phyloP scores from a whole-genome alignment of 1,284 basidiomycete genomes.

The Pascua sp. region DNA sequence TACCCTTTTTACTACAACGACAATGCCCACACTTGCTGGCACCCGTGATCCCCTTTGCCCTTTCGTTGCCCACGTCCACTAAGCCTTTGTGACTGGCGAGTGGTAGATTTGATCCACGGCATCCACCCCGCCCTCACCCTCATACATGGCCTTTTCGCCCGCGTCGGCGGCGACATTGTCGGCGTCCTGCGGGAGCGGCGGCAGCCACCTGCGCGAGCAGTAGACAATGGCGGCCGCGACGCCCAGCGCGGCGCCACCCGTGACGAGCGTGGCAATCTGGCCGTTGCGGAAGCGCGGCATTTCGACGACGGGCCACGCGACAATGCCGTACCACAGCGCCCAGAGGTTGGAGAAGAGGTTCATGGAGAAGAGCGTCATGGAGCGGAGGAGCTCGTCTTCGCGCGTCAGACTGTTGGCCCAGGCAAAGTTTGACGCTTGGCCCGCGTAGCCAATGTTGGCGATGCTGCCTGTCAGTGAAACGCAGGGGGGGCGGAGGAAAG shows the following conservation, averaged over 20 bases:
- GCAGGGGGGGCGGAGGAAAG: too few species aligned
- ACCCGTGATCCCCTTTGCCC: too few species aligned
- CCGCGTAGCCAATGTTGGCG: conserved; percentile 36
- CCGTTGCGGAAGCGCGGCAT: conserved; percentile 38
- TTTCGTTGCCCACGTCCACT: too few species aligned
- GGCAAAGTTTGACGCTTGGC: conserved; percentile 44
- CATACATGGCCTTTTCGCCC: too few species aligned
- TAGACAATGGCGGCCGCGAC: conserved; percentile 32
- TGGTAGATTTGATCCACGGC: too few species aligned
- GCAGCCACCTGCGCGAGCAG: conserved; percentile 25
- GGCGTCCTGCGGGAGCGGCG: conserved; percentile 10
- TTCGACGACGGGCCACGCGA: conserved; percentile 35
- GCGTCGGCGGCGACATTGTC: background rate
- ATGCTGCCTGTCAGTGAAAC: background rate
- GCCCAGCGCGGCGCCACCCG: conserved; percentile 23
- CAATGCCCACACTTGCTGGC: too few species aligned
- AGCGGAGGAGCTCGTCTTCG: conserved; percentile 41
- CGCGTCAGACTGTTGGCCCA: conserved; percentile 42
- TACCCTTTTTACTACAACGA: too few species aligned
- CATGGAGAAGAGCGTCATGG: conserved; percentile 40
- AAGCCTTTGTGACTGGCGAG: too few species aligned
- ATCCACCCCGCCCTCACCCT: too few species aligned
- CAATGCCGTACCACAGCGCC: conserved; percentile 41
- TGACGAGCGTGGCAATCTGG: conserved; percentile 40
- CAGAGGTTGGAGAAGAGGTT: conserved; percentile 27